Evolutionary conservation across 1,284 basidiomycete species (phyloP), one percentile per base, ranked within the genome.

Genomic region (Sphaerobolus stellatus): DNA sequence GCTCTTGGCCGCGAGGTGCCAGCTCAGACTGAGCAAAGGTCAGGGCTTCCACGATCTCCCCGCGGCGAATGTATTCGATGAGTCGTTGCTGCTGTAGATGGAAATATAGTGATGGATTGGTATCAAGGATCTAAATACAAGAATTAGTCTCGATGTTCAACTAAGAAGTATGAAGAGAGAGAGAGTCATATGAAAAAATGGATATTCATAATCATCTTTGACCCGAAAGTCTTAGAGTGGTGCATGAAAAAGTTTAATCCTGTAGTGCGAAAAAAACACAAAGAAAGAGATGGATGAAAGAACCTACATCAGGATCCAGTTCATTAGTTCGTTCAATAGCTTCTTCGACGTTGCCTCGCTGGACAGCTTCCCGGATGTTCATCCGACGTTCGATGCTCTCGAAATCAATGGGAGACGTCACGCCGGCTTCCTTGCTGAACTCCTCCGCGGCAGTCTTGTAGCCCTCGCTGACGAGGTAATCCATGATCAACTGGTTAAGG

Each of bases 221-320:
- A 80, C 84, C 79, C 71, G 62, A 67, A 67, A 67, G 84, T 78
- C 88, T 98, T 80, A 86, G 95, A 90, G 94, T 98, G 95, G 95
- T 98, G 95, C 95, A 98, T 97, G 94, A 92, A 88, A 83, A 71
- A 65, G 66, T 90, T 80, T 87, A 93, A 95, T 95, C 92, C 72
- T 90, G 69, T 77, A 66, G 48, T 38, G 24, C 48, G 50, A 54
- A 43, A 9, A 53, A 54, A 51, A 59, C 54, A 57, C 38, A 27
- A 27, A 41, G 28, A 56, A 57, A 53, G 36, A 61, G 55, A 27
- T n/a, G n/a, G n/a, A 38, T 52, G 58, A 41, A 57, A 48, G 24
- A 58, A 74, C 93, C 76, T 71, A 98, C 96, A 87, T 98, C 95
- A 30, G 94, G 94, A 69, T 98, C 92, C 58, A 99, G 73, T 68